Evolutionary conservation across 2,329 filamentous ascomycete genomes (phyloP), one percentile per base, ranked within the genome.

Genomic region (Fusarium phyllophilum): DNA sequence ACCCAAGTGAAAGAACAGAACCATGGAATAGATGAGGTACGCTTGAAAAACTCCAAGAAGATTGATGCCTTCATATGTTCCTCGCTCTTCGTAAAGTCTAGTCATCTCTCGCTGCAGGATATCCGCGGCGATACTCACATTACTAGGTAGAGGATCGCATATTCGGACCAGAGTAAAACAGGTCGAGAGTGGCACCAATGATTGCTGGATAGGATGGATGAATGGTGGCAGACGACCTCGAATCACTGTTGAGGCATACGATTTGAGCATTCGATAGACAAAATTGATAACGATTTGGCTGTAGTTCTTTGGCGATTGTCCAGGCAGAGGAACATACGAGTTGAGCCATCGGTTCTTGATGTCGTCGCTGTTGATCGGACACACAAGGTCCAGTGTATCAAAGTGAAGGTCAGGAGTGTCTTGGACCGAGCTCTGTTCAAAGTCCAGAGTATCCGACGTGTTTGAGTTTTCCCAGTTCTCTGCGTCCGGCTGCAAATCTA

Each of bases 21-120:
- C 80, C 76, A 89, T 83, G 5, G 83, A 77, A 67, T 89, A 88
- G n/a, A 89, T 82, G 6, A 90, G 78, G 74, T 88, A 88, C 0
- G 87, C 85, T 69, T 90, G 88, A 44, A 89, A 88, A 3, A 84
- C 79, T 0, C 83, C 82, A 0, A 89, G 82, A 1, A 83, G 77
- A 14, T 62, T 17, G 13, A 78, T 31, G 7, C 81, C 77, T 49
- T 82, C 78, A 36, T 77, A 79, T 1, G 61, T 70, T 1, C 54
- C 51, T 15, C 76, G 75, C 9, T 76, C 69, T 38, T 78, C 79
- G 68, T 81, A 82, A 6, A 87, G 45, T 8, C 58, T 80, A n/a
- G 71, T 73, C 84, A 88, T 87, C 64, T 87, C 85, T 34, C 81
- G 75, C 51, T 82, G 80, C 1, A 87, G 66, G 1, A 85, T 75